phyloP scores from a whole-genome alignment of 805 yeast species.

The Saturnispora besseyi region DNA sequence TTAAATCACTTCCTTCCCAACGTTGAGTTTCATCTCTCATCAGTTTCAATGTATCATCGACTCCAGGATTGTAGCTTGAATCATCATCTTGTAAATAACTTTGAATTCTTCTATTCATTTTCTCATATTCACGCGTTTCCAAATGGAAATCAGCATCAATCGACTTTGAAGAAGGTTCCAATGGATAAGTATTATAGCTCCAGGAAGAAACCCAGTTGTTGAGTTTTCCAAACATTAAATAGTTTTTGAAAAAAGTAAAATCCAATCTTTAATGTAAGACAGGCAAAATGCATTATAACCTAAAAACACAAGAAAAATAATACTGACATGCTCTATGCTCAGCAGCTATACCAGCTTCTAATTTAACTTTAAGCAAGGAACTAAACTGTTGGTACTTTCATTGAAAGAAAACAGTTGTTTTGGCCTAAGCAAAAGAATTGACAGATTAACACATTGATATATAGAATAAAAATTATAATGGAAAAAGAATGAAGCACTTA shows the following conservation, averaged over 20 bases:
- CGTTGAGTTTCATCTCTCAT: slow-evolving; percentile 16
- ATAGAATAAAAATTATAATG: background rate
- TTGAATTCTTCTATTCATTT: slow-evolving; percentile 10
- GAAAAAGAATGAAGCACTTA: background rate
- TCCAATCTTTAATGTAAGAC: background rate
- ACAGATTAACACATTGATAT: too few species aligned
- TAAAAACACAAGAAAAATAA: background rate
- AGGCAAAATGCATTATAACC: background rate
- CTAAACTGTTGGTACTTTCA: too few species aligned
- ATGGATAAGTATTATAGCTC: background rate
- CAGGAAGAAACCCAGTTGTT: background rate
- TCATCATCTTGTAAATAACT: slow-evolving; percentile 11
- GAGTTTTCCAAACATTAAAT: background rate
- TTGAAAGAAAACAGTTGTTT: too few species aligned
- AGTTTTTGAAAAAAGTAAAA: too few species aligned
- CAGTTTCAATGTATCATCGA: slow-evolving; percentile 19
- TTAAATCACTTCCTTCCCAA: slow-evolving; percentile 10
- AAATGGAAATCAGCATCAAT: slow-evolving; percentile 1
- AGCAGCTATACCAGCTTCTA: too few species aligned
- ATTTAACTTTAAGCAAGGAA: too few species aligned
- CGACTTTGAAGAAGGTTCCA: background rate
- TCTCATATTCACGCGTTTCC: background rate
- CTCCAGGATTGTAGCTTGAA: slow-evolving; percentile 10
- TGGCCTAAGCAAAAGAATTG: too few species aligned
- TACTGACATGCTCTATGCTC: too few species aligned